phyloP scores from a whole-genome alignment of 352 stramenopile genomes.

The Phytophthora fragariae region DNA sequence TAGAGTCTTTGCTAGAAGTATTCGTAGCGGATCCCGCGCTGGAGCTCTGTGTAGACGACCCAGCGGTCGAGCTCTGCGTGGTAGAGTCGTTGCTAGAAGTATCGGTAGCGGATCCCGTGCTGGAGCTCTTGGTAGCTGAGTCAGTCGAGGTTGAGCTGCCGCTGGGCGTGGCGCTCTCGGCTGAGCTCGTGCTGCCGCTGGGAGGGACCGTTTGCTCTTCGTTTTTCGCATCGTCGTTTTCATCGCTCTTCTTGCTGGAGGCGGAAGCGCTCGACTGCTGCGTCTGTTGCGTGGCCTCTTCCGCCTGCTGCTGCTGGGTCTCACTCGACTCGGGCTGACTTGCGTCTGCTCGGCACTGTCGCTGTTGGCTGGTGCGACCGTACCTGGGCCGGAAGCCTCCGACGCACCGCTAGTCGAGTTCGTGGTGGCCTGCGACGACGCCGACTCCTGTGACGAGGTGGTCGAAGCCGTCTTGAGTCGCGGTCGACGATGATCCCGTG shows the following conservation, averaged over 20 bases:
- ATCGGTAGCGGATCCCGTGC: too few relatives aligned
- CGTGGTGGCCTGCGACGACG: neutral
- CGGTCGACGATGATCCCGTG: neutral
- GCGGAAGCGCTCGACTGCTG: slow-evolving; percentile 2
- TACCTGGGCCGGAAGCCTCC: neutral
- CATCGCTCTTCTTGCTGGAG: slow-evolving; percentile 7
- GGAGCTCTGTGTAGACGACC: neutral
- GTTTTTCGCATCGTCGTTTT: slow-evolving; percentile 8
- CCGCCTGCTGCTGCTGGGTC: neutral
- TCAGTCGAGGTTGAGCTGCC: neutral
- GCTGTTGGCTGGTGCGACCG: neutral
- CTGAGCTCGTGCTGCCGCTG: neutral
- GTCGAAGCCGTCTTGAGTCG: neutral
- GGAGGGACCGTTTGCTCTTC: slow-evolving; percentile 4
- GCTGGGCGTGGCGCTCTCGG: neutral
- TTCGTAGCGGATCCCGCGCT: neutral
- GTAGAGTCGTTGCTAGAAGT: too few relatives aligned
- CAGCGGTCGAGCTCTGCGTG: too few relatives aligned
- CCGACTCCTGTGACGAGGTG: neutral
- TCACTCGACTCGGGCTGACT: neutral
- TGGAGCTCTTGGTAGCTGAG: neutral
- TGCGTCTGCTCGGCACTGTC: neutral
- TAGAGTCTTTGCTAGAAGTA: neutral
- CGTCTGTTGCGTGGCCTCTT: neutral
- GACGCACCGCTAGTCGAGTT: neutral